Percentiles rank a stretch among this genome's conserved stretches.
Evolutionary conservation across 192 early-diverging fungal species (phyloP).

Genomic region (Rhizophagus clarus): DNA sequence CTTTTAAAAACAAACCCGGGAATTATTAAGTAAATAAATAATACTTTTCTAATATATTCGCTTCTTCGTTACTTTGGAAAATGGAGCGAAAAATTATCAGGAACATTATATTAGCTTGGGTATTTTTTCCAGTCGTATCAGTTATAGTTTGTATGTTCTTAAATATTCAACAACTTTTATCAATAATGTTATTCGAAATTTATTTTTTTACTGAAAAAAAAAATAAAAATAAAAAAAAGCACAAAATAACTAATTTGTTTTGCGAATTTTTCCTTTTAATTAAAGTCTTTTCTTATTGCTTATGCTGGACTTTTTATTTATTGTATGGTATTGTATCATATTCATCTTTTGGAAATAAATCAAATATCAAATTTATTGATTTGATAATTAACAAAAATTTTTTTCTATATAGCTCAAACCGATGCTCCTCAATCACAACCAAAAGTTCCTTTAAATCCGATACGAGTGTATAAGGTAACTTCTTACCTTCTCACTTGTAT

Average conservation of each 20-base stretch:
- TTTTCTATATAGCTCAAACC: constrained; percentile 15
- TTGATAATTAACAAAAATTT: not conserved
- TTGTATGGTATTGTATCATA: constrained; percentile 15
- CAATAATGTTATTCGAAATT: not conserved
- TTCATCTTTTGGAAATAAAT: too few relatives aligned
- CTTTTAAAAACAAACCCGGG: not conserved
- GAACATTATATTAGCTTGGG: constrained; percentile 18
- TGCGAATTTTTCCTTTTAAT: not conserved
- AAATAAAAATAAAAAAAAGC: not conserved
- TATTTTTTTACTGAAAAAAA: not conserved
- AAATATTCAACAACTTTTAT: not conserved
- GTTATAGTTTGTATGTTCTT: not conserved
- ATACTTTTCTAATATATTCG: too few relatives aligned
- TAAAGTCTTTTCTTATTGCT: constrained; percentile 8
- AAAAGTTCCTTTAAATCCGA: constrained; percentile 28
- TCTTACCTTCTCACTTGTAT: constrained; percentile 15
- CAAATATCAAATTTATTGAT: too few relatives aligned
- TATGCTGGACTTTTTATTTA: constrained; percentile 29
- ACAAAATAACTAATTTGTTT: not conserved
- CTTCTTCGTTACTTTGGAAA: not conserved
- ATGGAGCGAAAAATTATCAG: not conserved
- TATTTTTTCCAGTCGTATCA: constrained; percentile 22
- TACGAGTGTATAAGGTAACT: constrained; percentile 28
- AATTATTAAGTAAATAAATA: too few relatives aligned
- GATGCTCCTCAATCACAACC: constrained; percentile 26